Base-by-base conservation (phyloP, 139 green algal species). In the Tetraselmis striata region DNA sequence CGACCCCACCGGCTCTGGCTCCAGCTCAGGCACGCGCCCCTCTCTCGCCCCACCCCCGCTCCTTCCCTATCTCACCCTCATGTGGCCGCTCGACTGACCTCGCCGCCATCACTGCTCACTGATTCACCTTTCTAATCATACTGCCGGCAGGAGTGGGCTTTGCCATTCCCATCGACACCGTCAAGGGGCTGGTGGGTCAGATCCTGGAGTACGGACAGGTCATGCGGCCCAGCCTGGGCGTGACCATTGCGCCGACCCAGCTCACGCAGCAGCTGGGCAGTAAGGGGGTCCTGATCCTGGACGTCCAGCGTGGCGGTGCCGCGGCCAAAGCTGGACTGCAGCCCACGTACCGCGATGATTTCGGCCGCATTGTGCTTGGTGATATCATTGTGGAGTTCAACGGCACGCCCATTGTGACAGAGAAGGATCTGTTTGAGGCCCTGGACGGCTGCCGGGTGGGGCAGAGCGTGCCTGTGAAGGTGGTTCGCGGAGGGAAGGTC, bases 111-210 rank as follows among this genome's bases (percentile, higher is more conserved):
- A 76, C n/a, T n/a, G n/a, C n/a, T n/a, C n/a, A n/a, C n/a, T n/a
- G n/a, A n/a, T n/a, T n/a, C n/a, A n/a, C n/a, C n/a, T n/a, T n/a
- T n/a, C n/a, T n/a, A n/a, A n/a, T n/a, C n/a, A n/a, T n/a, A n/a
- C n/a, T n/a, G n/a, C 24, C 24, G 75, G 31, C 77, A 80, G 92
- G 92, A 1, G 88, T 95, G 30, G 91, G 92, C 0, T 96, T 95
- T 83, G 93, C 92, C 1, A 93, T 96, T 28, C 92, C 91, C 26
- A 89, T 93, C 0, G 90, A 95, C 82, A 89, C 87, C 27, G 88
- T 94, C 1, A 89, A 85, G 31, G 87, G 92, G 18, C 84, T 95
- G n/a, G 92, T 97, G 2, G 87, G 91, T 1, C 93, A 97, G 87
- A 91, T 97, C 18, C 88, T 97, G 29, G 83, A 77, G 23, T 94